These are phyloP conservation scores for Musa troglodytarum DNA, from an alignment of 176 grass and related monocot species.

Conservation along the genomic window DNA sequence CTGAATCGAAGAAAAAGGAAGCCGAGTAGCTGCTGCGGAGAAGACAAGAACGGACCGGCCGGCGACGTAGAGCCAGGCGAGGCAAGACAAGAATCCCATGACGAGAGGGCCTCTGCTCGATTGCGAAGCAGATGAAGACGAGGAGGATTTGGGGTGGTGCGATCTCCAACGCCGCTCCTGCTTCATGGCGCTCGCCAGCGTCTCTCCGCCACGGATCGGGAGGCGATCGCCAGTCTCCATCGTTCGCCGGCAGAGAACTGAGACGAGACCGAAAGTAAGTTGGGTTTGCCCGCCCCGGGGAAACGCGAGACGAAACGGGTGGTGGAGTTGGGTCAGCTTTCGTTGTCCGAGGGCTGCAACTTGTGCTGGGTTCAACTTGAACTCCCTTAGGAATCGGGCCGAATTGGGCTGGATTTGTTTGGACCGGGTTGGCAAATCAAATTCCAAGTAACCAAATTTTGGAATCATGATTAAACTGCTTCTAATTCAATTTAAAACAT, in stretches of 20 bases:
- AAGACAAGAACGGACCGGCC: conserved; percentile 34
- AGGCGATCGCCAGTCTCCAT: conserved; percentile 15
- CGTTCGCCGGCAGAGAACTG: not conserved
- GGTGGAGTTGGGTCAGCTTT: too few relatives aligned
- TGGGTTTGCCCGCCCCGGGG: too few relatives aligned
- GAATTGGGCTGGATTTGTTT: too few relatives aligned
- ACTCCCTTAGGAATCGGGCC: too few relatives aligned
- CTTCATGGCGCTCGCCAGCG: conserved; percentile 68
- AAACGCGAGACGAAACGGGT: too few relatives aligned
- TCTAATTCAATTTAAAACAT: too few relatives aligned
- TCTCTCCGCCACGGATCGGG: conserved; percentile 41
- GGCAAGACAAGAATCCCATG: conserved; percentile 92
- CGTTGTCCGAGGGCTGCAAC: too few relatives aligned
- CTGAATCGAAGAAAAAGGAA: not conserved
- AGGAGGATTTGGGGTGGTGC: conserved; percentile 7
- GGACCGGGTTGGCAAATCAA: too few relatives aligned
- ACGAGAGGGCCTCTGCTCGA: conserved; percentile 49
- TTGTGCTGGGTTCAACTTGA: too few relatives aligned
- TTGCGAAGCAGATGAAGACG: conserved; percentile 2
- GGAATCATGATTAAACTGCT: too few relatives aligned
- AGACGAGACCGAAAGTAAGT: too few relatives aligned
- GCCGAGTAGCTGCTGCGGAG: not conserved
- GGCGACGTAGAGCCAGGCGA: conserved; percentile 95
- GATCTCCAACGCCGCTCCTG: conserved; percentile 51
- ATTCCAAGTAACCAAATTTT: too few relatives aligned